Conservation (phyloP, 2,329 filamentous ascomycete species). For the Beauveria caledonica region DNA sequence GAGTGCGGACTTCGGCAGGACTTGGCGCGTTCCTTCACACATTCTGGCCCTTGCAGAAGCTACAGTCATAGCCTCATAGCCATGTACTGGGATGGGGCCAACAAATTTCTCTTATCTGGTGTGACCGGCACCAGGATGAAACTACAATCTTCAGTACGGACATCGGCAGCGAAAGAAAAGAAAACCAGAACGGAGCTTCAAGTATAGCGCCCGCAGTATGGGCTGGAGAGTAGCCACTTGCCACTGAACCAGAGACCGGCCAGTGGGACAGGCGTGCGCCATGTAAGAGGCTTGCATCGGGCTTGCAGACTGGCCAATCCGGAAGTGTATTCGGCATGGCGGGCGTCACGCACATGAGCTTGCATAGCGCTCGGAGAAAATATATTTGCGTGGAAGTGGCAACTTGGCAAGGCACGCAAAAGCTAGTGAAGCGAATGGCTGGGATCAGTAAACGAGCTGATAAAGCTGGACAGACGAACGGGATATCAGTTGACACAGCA, state of each 20-base stretch:
- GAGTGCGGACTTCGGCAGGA: conserved; percentile 10
- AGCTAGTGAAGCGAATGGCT: background rate
- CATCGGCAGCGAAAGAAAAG: background rate
- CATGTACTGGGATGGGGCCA: background rate
- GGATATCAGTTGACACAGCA: background rate
- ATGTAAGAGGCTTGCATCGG: background rate
- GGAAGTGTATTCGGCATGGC: background rate
- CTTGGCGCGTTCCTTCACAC: background rate
- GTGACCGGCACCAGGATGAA: background rate
- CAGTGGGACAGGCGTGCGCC: conserved; percentile 1
- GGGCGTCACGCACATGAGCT: background rate
- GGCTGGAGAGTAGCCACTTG: background rate
- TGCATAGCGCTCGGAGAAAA: background rate
- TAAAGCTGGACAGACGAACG: background rate
- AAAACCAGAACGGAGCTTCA: background rate
- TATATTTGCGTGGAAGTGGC: background rate
- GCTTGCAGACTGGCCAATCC: background rate
- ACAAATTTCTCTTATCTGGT: background rate
- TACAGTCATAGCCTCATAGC: background rate
- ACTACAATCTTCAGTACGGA: background rate
- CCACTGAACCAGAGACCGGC: background rate
- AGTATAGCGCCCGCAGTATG: background rate
- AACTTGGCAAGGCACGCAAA: background rate
- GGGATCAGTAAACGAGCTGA: background rate
- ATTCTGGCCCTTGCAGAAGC: background rate